Percentiles rank a stretch among this genome's conserved stretches.
Evolutionary conservation across 495 filamentous ascomycete species (phyloP).

Genomic region (Penicillium bovifimosum): DNA sequence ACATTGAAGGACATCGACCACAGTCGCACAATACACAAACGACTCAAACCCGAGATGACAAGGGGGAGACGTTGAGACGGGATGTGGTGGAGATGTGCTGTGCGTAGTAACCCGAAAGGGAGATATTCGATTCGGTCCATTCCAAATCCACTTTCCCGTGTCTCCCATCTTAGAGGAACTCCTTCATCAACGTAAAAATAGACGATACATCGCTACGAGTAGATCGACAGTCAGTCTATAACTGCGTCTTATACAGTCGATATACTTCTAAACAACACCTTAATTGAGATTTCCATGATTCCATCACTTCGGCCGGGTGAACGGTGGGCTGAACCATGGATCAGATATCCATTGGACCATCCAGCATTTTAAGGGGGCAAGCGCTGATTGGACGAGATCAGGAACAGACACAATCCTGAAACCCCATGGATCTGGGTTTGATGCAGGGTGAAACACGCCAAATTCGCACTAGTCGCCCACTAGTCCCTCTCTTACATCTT

Average conservation of each 20-base stretch:
- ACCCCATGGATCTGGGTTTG: conserved; percentile 24
- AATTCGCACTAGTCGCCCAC: conserved; percentile 12
- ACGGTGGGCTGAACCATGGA: conserved; percentile 24
- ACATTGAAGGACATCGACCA: background rate
- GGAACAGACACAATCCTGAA: conserved; percentile 13
- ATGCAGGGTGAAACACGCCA: conserved; percentile 24
- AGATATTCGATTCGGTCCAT: conserved; percentile 6
- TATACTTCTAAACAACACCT: too few species aligned
- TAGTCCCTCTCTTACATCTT: conserved; percentile 13
- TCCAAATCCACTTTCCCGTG: conserved; percentile 15
- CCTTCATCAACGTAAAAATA: too few species aligned
- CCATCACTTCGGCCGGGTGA: conserved; percentile 11
- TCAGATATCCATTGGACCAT: background rate
- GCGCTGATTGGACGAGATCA: background rate
- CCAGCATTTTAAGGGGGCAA: background rate
- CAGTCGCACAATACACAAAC: background rate
- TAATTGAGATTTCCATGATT: too few species aligned
- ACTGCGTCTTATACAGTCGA: too few species aligned
- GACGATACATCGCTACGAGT: too few species aligned
- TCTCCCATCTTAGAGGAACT: background rate
- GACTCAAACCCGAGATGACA: background rate
- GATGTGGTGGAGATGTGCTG: background rate
- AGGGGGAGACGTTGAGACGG: conserved; percentile 4
- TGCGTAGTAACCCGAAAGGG: conserved; percentile 3
- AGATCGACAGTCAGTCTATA: too few species aligned